Conservation (phyloP, 331 rosid species). For the Malus hybrid region DNA sequence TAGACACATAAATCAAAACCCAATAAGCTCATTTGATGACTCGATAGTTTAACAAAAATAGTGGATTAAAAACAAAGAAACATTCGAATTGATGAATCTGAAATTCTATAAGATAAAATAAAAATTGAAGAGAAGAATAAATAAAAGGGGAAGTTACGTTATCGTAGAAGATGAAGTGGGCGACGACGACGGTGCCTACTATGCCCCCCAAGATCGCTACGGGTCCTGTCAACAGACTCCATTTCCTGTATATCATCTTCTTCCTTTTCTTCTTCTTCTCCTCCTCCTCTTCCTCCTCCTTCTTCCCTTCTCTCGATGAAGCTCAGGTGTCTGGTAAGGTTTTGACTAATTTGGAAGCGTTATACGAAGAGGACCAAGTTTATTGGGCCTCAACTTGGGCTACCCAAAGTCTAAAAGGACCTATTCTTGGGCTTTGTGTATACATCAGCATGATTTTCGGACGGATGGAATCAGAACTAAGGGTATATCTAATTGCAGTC, state of each 20-base stretch:
- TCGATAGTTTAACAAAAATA: neutral
- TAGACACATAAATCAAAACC: neutral
- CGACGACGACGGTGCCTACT: slow-evolving; percentile 43
- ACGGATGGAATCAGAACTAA: no score
- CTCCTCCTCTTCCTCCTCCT: neutral
- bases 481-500: no score
- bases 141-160: slow-evolving; percentile 30
- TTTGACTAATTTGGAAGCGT: neutral
- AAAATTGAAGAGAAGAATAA: neutral
- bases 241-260: slow-evolving; percentile 81
- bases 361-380: neutral
- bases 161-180: slow-evolving; percentile 36
- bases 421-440: neutral
- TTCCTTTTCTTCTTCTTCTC: slow-evolving; percentile 3
- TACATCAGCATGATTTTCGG: neutral
- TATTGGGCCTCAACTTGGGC: neutral
- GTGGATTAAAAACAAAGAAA: neutral
- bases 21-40: neutral
- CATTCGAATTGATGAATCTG: neutral
- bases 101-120: neutral
- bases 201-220: slow-evolving; percentile 46
- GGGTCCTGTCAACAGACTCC: slow-evolving; percentile 85
- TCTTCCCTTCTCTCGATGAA: neutral
- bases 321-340: neutral
- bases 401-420: neutral